Conservation (phyloP, 352 stramenopile species). For the Globisporangium canariense region DNA sequence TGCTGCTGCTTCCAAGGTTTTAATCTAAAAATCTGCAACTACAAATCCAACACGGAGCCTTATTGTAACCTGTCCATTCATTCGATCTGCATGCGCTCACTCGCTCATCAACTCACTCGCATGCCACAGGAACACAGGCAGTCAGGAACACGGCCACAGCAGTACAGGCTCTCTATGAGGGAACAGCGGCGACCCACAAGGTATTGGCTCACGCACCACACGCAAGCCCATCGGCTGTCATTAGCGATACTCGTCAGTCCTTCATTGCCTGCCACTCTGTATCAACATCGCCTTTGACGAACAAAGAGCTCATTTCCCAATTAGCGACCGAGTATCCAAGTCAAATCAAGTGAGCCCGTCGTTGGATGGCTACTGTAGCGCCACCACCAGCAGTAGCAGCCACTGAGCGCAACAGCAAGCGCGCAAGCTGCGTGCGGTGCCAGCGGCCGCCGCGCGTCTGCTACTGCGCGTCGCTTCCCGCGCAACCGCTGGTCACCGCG, state of each 20-base stretch:
- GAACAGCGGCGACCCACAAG: too few species aligned
- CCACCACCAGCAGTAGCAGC: not conserved
- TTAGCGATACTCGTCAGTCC: too few species aligned
- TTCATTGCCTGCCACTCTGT: not conserved
- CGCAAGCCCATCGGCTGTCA: too few species aligned
- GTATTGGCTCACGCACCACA: not conserved
- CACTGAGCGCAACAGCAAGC: constrained; percentile 12
- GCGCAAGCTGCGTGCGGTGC: constrained; percentile 41
- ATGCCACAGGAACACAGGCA: not conserved
- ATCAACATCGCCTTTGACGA: not conserved
- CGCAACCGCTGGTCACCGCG: constrained; percentile 18
- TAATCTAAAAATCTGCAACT: constrained; percentile 21
- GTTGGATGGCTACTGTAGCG: constrained; percentile 8
- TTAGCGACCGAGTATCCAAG: not conserved
- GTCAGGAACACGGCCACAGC: not conserved
- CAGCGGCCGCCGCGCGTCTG: constrained; percentile 42
- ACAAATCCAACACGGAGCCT: constrained; percentile 9
- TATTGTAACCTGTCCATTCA: constrained; percentile 11
- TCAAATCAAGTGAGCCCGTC: not conserved
- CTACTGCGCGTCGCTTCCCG: constrained; percentile 52
- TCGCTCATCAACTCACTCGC: not conserved
- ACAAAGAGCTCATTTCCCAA: constrained; percentile 4
- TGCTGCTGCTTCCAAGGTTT: constrained; percentile 2
- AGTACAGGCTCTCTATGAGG: not conserved
- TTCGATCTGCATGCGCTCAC: not conserved